Evolutionary conservation across 176 grass and related monocot genomes (phyloP), one percentile per base, ranked within the genome.

Genomic region (Triticum dicoccoides): DNA sequence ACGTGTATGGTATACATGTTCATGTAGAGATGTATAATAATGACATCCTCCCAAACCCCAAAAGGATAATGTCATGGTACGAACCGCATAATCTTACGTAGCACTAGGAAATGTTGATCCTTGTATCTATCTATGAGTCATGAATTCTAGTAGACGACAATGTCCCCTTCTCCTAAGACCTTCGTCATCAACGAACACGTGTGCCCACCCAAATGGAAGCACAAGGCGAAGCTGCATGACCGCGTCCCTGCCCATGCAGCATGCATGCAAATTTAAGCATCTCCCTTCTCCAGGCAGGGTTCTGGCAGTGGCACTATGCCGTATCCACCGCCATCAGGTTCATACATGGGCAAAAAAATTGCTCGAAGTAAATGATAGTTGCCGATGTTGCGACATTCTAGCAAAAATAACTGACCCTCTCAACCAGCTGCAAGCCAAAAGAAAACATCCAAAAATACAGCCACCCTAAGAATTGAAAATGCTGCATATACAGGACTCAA

Each of bases 391-490:
- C 18, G 6, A 20, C 56, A 59, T 59, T 59, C 56, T 59, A 59
- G 56, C 18, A 59, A 59, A 77, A 62, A 33, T 47, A 69, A 64
- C 39, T 34, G 33, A 11, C 32, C 59, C 17, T 79, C 54, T 76
- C 83, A 63, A 82, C 51, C 37, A 9, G 27, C n/a, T 65, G 30
- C 49, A 49, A 45, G 30, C 24, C 72, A 25, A 80, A 80, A 80
- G 59, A 61, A 24, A 18, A 13, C 35, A 32, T 54, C 12, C 21
- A 65, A 34, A 73, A 73, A 10, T 66, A 67, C 17, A 71, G 49
- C 23, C 11, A 32, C 18, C 24, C 54, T 61, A 77, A 73, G 78
- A 65, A 79, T 73, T 75, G 58, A 72, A 72, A 90, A 87, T 80
- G 69, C 80, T 78, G 61, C 32, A 80, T 34, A 81, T 11, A 20